phyloP scores from a whole-genome alignment of 306 rosid genomes.

The Benincasa hispida region DNA sequence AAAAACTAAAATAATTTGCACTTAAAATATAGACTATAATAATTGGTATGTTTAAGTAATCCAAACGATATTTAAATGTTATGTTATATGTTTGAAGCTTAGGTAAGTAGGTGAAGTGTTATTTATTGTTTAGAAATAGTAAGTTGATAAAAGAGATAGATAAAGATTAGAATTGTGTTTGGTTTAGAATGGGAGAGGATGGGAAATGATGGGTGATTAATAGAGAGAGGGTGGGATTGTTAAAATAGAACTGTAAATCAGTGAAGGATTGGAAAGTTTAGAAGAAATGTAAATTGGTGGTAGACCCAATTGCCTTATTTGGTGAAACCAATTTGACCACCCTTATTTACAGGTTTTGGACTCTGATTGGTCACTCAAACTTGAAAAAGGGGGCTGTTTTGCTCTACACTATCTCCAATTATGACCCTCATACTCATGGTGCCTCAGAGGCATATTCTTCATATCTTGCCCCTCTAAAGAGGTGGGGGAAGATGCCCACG shows the following conservation, averaged over 20 bases:
- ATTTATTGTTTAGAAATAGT: not conserved
- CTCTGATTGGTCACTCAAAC: conserved; percentile 20
- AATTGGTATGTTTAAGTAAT: no score
- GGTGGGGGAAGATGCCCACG: not conserved
- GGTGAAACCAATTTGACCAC: conserved; percentile 23
- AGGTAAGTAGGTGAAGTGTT: not conserved
- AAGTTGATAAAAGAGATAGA: not conserved
- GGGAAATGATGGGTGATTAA: not conserved
- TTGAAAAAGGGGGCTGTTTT: not conserved
- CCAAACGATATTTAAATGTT: no score
- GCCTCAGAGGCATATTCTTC: conserved; percentile 4
- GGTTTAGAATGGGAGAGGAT: not conserved
- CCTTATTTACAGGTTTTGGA: conserved; percentile 10
- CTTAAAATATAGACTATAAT: no score
- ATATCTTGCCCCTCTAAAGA: not conserved
- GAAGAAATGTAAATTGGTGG: not conserved
- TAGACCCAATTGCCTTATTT: conserved; percentile 23
- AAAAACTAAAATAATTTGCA: no score
- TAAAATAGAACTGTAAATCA: no score
- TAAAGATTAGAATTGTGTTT: not conserved
- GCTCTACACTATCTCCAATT: not conserved
- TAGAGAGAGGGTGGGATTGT: no score
- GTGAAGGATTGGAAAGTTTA: not conserved
- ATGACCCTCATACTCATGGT: not conserved
- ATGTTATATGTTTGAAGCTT: no score